These are phyloP conservation scores for Colletotrichum gigasporum DNA, from an alignment of 2,329 filamentous ascomycete species.

Conservation along the genomic window DNA sequence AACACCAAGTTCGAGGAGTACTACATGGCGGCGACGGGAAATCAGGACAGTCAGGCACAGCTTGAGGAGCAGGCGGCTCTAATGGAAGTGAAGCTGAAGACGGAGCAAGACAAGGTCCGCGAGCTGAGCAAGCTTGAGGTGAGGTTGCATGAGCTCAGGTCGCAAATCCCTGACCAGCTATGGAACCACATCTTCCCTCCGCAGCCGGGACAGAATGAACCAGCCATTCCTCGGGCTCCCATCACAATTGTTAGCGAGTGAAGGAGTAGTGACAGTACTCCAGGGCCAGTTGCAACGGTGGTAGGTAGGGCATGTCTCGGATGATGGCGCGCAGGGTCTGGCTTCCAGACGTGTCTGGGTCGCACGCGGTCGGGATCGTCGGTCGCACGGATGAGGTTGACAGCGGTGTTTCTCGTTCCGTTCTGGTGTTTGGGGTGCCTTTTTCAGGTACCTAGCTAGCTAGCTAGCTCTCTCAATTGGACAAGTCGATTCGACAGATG, in stretches of 20 bases:
- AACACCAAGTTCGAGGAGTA: constrained; percentile 25
- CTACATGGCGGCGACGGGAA: background rate
- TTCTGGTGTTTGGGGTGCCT: too few relatives aligned
- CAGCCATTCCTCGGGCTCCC: background rate
- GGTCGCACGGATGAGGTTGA: background rate
- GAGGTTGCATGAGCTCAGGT: background rate
- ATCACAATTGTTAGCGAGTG: background rate
- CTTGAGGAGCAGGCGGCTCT: background rate
- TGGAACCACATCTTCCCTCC: background rate
- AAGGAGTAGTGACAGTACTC: background rate
- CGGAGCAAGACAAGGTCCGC: too few relatives aligned
- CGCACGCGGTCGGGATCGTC: background rate
- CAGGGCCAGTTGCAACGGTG: background rate
- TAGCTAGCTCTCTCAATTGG: constrained; percentile 1
- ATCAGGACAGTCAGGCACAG: background rate
- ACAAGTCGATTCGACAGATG: constrained; percentile 10
- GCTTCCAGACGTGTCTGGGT: background rate
- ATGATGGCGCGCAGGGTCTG: background rate
- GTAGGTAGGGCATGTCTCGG: background rate
- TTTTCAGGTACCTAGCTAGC: too few relatives aligned
- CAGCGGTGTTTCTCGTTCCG: background rate
- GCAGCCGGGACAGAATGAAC: background rate
- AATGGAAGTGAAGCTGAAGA: background rate
- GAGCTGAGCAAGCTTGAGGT: background rate
- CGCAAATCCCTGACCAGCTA: background rate